phyloP scores from a whole-genome alignment of 225 moss, liverwort and hornwort species.

The Straminergon stramineum region DNA sequence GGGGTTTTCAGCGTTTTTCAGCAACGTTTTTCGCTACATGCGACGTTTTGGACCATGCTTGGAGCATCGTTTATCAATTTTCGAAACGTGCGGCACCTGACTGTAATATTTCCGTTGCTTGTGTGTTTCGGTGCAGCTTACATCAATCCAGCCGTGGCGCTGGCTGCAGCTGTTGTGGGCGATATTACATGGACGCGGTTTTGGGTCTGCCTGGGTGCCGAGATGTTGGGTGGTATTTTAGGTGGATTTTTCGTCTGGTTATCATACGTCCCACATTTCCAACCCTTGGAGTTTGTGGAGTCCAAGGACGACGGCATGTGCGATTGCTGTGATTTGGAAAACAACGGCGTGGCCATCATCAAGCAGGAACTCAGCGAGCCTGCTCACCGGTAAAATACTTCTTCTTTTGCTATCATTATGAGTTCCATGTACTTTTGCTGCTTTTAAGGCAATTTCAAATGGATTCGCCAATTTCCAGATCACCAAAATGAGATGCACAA shows the following conservation, averaged over 20 bases:
- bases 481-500: not conserved
- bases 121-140: slow-evolving; percentile 3
- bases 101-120: not conserved
- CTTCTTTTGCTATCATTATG: not conserved
- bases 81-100: not conserved
- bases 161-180: slow-evolving; percentile 34
- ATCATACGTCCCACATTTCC: slow-evolving; percentile 41
- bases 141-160: slow-evolving; percentile 33
- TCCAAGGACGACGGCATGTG: slow-evolving; percentile 4
- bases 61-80: not conserved
- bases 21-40: not conserved
- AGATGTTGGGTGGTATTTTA: slow-evolving; percentile 37
- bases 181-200: slow-evolving; percentile 20
- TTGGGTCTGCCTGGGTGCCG: slow-evolving; percentile 2
- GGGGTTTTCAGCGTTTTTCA: not conserved
- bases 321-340: slow-evolving; percentile 42
- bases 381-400: slow-evolving; percentile 21
- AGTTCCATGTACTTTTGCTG: not conserved
- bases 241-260: slow-evolving; percentile 36
- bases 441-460: not conserved
- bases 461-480: not conserved
- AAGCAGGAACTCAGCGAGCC: slow-evolving; percentile 36
- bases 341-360: slow-evolving; percentile 40
- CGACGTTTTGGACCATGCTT: not conserved
- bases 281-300: slow-evolving; percentile 27